These are phyloP conservation scores for Alternaria sp. DNA, from an alignment of 2,329 filamentous ascomycete genomes.

Conservation along the genomic window DNA sequence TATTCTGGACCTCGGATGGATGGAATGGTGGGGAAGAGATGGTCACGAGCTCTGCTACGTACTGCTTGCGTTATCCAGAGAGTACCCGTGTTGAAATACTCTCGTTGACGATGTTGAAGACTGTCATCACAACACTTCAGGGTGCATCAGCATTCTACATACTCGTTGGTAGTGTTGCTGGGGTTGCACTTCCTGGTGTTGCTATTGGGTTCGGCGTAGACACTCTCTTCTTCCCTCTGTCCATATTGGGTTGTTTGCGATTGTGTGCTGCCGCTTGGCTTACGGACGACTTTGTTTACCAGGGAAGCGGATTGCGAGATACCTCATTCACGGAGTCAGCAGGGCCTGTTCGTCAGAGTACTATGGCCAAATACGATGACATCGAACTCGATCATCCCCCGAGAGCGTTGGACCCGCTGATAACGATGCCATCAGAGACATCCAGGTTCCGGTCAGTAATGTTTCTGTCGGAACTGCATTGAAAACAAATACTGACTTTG, in stretches of 20 bases:
- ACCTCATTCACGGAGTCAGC: neutral
- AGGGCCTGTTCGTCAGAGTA: no score
- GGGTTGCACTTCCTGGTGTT: neutral
- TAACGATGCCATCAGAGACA: neutral
- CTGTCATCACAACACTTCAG: conserved; percentile 24
- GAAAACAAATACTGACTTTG: no score
- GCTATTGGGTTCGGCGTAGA: conserved; percentile 3
- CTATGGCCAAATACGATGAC: neutral
- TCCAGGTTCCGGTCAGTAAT: neutral
- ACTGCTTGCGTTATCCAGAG: conserved; percentile 11
- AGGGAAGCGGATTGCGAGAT: neutral
- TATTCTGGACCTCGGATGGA: conserved; percentile 46
- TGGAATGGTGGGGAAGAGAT: conserved; percentile 49
- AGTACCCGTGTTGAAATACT: conserved; percentile 10
- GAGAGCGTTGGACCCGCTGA: neutral
- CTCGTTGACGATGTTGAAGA: conserved; percentile 24
- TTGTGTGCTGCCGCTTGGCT: conserved; percentile 25
- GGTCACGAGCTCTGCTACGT: conserved; percentile 1
- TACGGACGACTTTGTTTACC: conserved; percentile 23
- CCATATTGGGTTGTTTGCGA: conserved; percentile 21
- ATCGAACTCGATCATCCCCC: neutral
- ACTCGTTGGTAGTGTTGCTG: neutral
- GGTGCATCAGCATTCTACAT: conserved; percentile 21
- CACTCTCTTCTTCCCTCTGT: conserved; percentile 20
- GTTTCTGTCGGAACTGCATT: no score